Percentiles rank a stretch among this genome's conserved stretches.
Conservation (phyloP, 2,329 filamentous ascomycete genomes). For the Alternaria metachromatica region DNA sequence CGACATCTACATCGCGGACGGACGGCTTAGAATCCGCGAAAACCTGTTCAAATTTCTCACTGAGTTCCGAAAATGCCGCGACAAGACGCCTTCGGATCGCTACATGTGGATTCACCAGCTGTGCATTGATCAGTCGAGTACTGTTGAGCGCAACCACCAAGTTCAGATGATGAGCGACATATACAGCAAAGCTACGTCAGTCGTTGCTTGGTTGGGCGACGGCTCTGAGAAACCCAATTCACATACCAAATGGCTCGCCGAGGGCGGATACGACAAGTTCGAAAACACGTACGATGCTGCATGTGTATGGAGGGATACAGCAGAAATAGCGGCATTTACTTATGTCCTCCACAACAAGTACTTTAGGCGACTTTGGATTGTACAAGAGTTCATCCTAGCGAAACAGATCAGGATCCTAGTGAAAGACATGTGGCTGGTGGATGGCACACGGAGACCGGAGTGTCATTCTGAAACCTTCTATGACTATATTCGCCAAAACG, state of each 20-base stretch:
- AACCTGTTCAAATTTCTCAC: not conserved
- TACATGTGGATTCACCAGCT: not conserved
- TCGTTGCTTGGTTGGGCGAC: not conserved
- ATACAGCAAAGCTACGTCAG: not conserved
- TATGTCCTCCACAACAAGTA: not conserved
- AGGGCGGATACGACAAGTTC: not conserved
- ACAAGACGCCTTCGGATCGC: not conserved
- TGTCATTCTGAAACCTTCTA: not conserved
- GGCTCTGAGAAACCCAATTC: not conserved
- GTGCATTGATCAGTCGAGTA: not conserved
- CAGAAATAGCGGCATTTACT: rapidly evolving
- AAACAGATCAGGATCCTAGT: not conserved
- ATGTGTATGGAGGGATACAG: not conserved
- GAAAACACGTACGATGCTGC: not conserved
- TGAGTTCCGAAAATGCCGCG: not conserved
- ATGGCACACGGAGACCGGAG: not conserved
- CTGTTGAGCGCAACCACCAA: not conserved
- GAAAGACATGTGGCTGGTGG: not conserved
- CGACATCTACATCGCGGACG: not conserved
- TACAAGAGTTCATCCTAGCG: not conserved
- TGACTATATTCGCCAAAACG: too few species aligned
- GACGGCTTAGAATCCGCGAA: not conserved
- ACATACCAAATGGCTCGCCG: rapidly evolving
- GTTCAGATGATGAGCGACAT: not conserved
- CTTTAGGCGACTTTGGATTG: not conserved